Evolutionary conservation across 2,329 filamentous ascomycete genomes (phyloP).

Genomic region (Onygenales sp.): DNA sequence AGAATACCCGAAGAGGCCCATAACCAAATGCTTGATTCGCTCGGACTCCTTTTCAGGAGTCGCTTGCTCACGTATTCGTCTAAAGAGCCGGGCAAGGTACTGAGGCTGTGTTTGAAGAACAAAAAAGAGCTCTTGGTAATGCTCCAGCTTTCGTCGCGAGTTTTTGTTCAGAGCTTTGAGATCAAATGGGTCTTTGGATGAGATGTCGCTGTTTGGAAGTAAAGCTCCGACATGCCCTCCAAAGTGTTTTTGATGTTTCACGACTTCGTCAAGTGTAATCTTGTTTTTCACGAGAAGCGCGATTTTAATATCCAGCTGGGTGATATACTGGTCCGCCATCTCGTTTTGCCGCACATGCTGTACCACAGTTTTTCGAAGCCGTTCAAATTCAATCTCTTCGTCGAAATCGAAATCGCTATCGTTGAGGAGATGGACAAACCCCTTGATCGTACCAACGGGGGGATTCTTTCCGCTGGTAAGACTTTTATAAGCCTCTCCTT

Average conservation of each 20-base stretch:
- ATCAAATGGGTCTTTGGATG: constrained; percentile 86
- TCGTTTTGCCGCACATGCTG: constrained; percentile 97
- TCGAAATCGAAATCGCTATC: constrained; percentile 99
- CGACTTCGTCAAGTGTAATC: constrained; percentile 94
- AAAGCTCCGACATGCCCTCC: constrained; percentile 80
- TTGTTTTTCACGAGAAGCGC: constrained; percentile 98
- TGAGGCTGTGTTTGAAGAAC: constrained; percentile 92
- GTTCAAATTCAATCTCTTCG: constrained; percentile 94
- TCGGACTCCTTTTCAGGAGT: constrained; percentile 88
- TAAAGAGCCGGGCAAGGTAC: constrained; percentile 84
- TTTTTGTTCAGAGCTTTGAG: constrained; percentile 96
- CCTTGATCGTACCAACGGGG: constrained; percentile 91
- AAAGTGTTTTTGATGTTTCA: constrained; percentile 93
- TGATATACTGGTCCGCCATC: constrained; percentile 93
- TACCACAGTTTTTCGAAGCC: constrained; percentile 88
- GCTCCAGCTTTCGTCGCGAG: constrained; percentile 87
- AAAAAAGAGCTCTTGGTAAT: constrained; percentile 97
- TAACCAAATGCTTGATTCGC: constrained; percentile 83
- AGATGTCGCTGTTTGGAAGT: constrained; percentile 78
- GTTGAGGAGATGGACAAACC: constrained; percentile 94
- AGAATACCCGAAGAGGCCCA: constrained; percentile 94
- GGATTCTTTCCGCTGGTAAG: constrained; percentile 94
- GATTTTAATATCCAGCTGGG: constrained; percentile 98
- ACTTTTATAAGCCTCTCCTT: constrained; percentile 96
- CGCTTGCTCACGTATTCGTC: constrained; percentile 69